These are phyloP conservation scores for Isabelozyma gotoi DNA, from an alignment of 805 yeast species.

Conservation along the genomic window DNA sequence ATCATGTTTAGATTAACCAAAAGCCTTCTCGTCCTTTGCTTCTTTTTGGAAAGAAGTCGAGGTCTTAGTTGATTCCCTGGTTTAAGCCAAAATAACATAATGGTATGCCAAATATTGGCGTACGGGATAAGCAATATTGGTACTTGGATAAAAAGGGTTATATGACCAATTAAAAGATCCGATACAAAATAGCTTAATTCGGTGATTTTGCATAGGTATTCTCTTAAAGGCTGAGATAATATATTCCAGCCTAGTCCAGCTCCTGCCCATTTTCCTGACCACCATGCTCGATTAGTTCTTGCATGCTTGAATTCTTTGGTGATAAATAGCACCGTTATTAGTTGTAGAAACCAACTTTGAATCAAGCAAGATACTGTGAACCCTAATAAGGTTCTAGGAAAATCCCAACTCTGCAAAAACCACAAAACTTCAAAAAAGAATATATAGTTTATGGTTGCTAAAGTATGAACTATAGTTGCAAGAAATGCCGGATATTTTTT, in stretches of 20 bases:
- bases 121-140: conserved; percentile 65
- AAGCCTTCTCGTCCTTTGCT: conserved; percentile 38
- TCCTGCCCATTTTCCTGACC: conserved; percentile 70
- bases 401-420: conserved; percentile 66
- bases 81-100: conserved; percentile 65
- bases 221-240: conserved; percentile 64
- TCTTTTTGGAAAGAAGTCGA: conserved; percentile 42
- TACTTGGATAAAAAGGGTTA: conserved; percentile 54
- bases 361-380: conserved; percentile 53
- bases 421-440: conserved; percentile 62
- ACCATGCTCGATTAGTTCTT: conserved; percentile 57
- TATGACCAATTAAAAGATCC: conserved; percentile 61
- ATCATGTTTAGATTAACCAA: conserved; percentile 31
- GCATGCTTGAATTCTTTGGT: conserved; percentile 65
- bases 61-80: conserved; percentile 54
- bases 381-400: conserved; percentile 60
- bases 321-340: conserved; percentile 48
- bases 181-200: conserved; percentile 70
- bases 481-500: conserved; percentile 48
- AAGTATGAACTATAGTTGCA: conserved; percentile 56
- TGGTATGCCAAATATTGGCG: conserved; percentile 65
- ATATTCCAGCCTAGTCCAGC: conserved; percentile 63
- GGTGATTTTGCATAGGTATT: conserved; percentile 57
- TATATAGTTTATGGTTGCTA: conserved; percentile 53
- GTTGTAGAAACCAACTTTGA: conserved; percentile 58